Evolutionary conservation across 805 yeast genomes (phyloP), one percentile per base, ranked within the genome.

Genomic region (Zygoascus flipseniorum): DNA sequence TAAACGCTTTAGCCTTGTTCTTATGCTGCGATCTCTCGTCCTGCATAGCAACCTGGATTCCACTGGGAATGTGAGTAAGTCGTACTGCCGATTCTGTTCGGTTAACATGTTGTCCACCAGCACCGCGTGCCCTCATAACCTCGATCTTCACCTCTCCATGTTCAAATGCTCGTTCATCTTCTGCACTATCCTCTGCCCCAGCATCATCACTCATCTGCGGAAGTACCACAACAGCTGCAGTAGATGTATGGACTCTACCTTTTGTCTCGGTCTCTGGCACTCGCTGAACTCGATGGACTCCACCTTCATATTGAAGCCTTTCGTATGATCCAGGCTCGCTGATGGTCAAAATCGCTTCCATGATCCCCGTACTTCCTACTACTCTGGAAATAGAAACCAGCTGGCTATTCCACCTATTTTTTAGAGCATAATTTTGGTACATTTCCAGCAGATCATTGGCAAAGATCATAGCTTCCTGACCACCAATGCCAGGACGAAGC

Each of bases 21-120:
- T 82, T 80, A 56, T 92, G 97, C 69, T 93, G 99, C 0, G 97
- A 90, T 57, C 99, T 73, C 64, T 89, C 96, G 65, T 93, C 97
- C 66, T 93, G 98, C 73, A 90, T 95, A 48, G 82, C 77, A 2
- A 93, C 97, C 4, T 81, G 82, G 42, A 88, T 82, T 2, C 97
- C 97, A 0, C 96, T 82, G 4, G 98, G 97, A 14, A 86, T 73
- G 70, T 93, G 99, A 1, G 92, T 89, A 28, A 93, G 72, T 61
- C 99, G 76, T 13, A 93, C 98, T 0, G 99, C 99, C 1, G 97
- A 89, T 65, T 92, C 98, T 0, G 98, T 93, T 13, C 96, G 92
- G 65, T 92, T 92, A 39, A 92, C 99, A 65, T 92, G 98, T 72
- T 92, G 99, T 0, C 99, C 99, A 53, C 99, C 99, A 58, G 93